Percentiles rank a stretch among this genome's conserved stretches.
Conservation (phyloP, 371 early-diverging fungal species). For the Paraphysoderma sedebokerense region DNA sequence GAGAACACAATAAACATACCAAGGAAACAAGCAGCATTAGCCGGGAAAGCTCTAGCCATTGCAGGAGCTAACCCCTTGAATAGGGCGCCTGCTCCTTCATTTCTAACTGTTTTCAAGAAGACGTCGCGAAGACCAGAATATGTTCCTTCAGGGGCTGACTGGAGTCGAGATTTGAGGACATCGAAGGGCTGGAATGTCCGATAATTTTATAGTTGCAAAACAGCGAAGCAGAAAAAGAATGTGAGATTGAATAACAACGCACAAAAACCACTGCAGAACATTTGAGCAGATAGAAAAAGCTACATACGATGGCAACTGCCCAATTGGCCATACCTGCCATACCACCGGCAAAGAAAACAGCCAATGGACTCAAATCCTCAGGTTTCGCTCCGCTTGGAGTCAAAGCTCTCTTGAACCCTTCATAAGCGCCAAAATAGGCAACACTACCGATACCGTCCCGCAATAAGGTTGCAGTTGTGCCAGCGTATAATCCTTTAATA, state of each 20-base stretch:
- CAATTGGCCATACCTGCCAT: constrained; percentile 35
- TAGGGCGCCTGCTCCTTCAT: constrained; percentile 80
- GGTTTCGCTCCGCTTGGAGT: constrained; percentile 52
- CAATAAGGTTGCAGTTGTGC: constrained; percentile 82
- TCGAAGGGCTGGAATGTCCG: constrained; percentile 61
- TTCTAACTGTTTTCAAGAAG: constrained; percentile 48
- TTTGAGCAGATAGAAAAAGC: not conserved
- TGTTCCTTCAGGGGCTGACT: constrained; percentile 85
- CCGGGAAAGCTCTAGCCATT: constrained; percentile 87
- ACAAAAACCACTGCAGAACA: not conserved
- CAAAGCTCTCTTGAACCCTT: constrained; percentile 61
- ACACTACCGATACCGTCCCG: constrained; percentile 90
- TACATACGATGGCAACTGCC: constrained; percentile 21
- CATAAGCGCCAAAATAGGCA: constrained; percentile 95
- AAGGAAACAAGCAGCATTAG: constrained; percentile 47
- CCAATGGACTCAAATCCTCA: constrained; percentile 44
- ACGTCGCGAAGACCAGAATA: constrained; percentile 65
- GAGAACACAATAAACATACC: no score
- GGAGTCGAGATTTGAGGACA: constrained; percentile 91
- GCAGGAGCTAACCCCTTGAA: constrained; percentile 95
- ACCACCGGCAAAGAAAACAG: constrained; percentile 91
- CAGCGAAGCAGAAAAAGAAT: not conserved
- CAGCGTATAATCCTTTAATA: constrained; percentile 68
- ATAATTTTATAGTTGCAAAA: not conserved
- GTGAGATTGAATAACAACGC: not conserved